These are phyloP conservation scores for Cyberlindnera euphorbiiphila DNA, from an alignment of 805 yeast species.

Conservation along the genomic window DNA sequence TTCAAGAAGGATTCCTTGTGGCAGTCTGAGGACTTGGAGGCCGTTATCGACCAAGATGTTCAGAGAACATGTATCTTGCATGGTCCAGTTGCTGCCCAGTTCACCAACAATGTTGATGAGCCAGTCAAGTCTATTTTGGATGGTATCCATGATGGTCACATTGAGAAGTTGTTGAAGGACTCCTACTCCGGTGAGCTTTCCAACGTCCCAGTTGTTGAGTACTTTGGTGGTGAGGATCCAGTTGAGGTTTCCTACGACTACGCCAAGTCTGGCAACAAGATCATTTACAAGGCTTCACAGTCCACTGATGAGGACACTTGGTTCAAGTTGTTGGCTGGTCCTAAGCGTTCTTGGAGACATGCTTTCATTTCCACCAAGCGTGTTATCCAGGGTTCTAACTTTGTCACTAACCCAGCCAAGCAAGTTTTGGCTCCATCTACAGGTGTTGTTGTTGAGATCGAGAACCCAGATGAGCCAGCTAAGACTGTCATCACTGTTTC, in stretches of 20 bases:
- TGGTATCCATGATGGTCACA: conserved; percentile 85
- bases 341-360: conserved; percentile 78
- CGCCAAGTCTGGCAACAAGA: conserved; percentile 31
- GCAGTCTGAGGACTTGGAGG: conserved; percentile 97
- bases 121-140: conserved; percentile 92
- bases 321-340: conserved; percentile 81
- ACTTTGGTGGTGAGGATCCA: conserved; percentile 70
- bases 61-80: conserved; percentile 98
- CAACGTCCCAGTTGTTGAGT: conserved; percentile 82
- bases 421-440: conserved; percentile 75
- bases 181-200: conserved; percentile 67
- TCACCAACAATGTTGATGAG: conserved; percentile 80
- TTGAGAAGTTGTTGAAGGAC: conserved; percentile 61
- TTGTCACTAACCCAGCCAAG: conserved; percentile 73
- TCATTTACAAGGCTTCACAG: conserved; percentile 38
- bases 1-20: conserved; percentile 98
- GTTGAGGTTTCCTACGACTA: conserved; percentile 33
- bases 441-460: conserved; percentile 59
- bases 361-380: conserved; percentile 79
- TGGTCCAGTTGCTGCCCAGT: conserved; percentile 98
- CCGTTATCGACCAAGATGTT: conserved; percentile 94
- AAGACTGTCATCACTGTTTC: conserved; percentile 60
- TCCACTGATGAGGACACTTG: conserved; percentile 44
- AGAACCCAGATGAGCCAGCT: conserved; percentile 43
- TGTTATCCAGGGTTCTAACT: conserved; percentile 82